Evolutionary conservation across 495 filamentous ascomycete genomes (phyloP).

Genomic region (Cercophora scortea): DNA sequence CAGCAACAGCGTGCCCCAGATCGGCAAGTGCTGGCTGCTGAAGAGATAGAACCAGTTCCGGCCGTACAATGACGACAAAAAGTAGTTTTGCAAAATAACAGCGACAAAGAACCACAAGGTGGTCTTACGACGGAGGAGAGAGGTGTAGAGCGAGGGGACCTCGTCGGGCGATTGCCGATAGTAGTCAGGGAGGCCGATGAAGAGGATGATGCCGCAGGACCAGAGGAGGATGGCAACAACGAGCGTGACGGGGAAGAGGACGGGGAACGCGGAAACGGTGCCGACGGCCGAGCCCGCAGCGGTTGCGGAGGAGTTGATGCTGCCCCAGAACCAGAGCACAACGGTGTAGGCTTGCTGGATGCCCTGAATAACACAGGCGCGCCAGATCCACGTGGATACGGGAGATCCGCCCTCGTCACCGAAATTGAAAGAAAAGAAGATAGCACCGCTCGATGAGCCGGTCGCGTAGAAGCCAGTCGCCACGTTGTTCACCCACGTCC

Average conservation of each 20-base stretch:
- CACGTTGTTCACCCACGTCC: conserved; percentile 49
- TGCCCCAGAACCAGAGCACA: conserved; percentile 56
- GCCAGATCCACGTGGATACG: conserved; percentile 54
- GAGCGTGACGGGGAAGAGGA: conserved; percentile 37
- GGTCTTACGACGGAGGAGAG: conserved; percentile 49
- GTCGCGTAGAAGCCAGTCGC: conserved; percentile 52
- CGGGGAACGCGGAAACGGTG: conserved; percentile 11
- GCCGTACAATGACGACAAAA: conserved; percentile 48
- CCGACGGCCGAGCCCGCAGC: conserved; percentile 2
- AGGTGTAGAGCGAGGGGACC: conserved; percentile 51
- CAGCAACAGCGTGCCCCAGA: conserved; percentile 42
- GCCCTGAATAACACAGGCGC: conserved; percentile 54
- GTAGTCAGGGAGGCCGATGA: conserved; percentile 52
- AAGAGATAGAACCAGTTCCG: conserved; percentile 55
- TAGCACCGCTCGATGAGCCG: conserved; percentile 49
- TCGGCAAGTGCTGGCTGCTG: conserved; percentile 36
- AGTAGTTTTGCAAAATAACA: conserved; percentile 58
- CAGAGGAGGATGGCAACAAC: conserved; percentile 44
- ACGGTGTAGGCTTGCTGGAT: conserved; percentile 54
- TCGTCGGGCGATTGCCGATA: conserved; percentile 59
- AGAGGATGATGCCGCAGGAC: conserved; percentile 41
- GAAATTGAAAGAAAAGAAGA: conserved; percentile 63
- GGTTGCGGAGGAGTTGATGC: conserved; percentile 19
- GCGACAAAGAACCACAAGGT: conserved; percentile 51
- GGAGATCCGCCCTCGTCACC: conserved; percentile 52